A percentile compares a stretch with the other conserved stretches of the same genome.
These are phyloP conservation scores for Pythium sukuiense DNA, from an alignment of 352 stramenopile genomes.

Conservation along the genomic window DNA sequence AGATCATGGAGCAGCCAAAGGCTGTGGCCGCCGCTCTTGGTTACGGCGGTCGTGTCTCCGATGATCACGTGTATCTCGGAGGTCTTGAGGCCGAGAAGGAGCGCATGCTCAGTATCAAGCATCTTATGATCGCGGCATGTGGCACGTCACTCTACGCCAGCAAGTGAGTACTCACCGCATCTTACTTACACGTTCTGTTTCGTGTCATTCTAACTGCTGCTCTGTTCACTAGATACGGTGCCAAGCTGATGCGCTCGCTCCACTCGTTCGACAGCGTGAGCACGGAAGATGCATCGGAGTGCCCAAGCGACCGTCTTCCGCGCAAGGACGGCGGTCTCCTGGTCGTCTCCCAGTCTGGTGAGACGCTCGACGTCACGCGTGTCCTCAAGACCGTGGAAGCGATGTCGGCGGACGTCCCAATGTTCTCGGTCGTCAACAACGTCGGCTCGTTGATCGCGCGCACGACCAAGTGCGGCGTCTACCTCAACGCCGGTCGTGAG, in stretches of 20 bases:
- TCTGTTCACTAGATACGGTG: slow-evolving; percentile 49
- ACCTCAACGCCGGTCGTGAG: slow-evolving; percentile 97
- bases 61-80: slow-evolving; percentile 93
- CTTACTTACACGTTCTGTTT: not conserved
- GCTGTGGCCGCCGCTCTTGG: slow-evolving; percentile 93
- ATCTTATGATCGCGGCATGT: slow-evolving; percentile 94
- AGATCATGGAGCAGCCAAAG: slow-evolving; percentile 97
- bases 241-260: slow-evolving; percentile 97
- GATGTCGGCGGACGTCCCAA: slow-evolving; percentile 61
- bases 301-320: slow-evolving; percentile 86
- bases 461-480: slow-evolving; percentile 93
- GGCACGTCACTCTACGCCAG: slow-evolving; percentile 95
- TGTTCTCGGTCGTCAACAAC: slow-evolving; percentile 96
- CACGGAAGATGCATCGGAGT: slow-evolving; percentile 92
- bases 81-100: slow-evolving; percentile 93
- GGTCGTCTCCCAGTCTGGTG: slow-evolving; percentile 97
- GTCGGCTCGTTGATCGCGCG: slow-evolving; percentile 97
- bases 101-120: slow-evolving; percentile 89
- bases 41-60: slow-evolving; percentile 93
- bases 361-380: slow-evolving; percentile 97
- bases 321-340: slow-evolving; percentile 90
- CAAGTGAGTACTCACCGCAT: slow-evolving; percentile 62
- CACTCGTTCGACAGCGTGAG: slow-evolving; percentile 93
- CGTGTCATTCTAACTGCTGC: too few relatives aligned
- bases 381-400: slow-evolving; percentile 91